These are phyloP conservation scores for Mycena floridula DNA, from an alignment of 768 basidiomycete genomes.

Conservation along the genomic window DNA sequence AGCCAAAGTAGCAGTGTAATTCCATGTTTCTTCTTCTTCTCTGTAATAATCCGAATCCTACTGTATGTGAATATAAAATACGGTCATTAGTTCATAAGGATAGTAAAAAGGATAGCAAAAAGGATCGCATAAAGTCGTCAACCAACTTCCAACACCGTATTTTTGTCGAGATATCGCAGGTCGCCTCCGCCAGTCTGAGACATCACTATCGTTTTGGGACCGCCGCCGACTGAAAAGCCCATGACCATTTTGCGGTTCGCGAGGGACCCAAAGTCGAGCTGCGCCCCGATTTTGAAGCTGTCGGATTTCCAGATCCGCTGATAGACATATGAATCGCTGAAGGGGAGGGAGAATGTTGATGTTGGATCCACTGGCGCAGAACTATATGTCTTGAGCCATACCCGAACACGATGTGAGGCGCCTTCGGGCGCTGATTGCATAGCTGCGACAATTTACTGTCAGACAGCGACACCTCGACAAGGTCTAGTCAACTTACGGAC, in stretches of 20 bases:
- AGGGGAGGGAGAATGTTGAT: slow-evolving; percentile 27
- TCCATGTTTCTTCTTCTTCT: not conserved
- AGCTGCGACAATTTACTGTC: slow-evolving; percentile 17
- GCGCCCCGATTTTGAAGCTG: slow-evolving; percentile 51
- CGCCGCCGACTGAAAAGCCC: slow-evolving; percentile 35
- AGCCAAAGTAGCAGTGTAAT: slow-evolving; percentile 43
- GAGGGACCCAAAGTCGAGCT: slow-evolving; percentile 48
- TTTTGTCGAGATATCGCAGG: not conserved
- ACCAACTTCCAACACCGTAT: not conserved
- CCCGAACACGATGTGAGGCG: slow-evolving; percentile 55
- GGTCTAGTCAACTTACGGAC: not conserved
- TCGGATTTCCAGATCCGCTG: slow-evolving; percentile 66
- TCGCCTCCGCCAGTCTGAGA: not conserved
- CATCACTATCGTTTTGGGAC: slow-evolving; percentile 30
- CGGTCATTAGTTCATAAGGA: not conserved
- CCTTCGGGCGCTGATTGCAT: slow-evolving; percentile 46
- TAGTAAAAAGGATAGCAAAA: not conserved
- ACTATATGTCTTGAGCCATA: slow-evolving; percentile 52
- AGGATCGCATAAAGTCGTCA: not conserved
- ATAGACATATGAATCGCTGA: slow-evolving; percentile 47
- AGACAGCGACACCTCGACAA: too few relatives aligned
- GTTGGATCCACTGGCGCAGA: slow-evolving; percentile 21
- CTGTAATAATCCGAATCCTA: too few relatives aligned
- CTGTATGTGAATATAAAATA: not conserved
- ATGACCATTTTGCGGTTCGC: slow-evolving; percentile 45